Percentiles rank a stretch among this genome's conserved stretches.
Conservation (phyloP, 108 stramenopile species). For the Discostella stelligeroides region DNA sequence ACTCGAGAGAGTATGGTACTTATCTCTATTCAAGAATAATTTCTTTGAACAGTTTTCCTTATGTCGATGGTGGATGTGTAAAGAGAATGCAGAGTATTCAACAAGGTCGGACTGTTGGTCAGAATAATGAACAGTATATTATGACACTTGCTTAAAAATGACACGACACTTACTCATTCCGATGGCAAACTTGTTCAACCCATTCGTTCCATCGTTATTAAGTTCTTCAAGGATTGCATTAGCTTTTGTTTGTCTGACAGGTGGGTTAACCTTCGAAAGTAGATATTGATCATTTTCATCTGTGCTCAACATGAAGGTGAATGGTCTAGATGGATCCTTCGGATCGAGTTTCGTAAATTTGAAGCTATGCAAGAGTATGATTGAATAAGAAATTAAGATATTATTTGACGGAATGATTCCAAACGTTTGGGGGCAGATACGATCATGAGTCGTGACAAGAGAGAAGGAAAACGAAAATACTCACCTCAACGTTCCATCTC, state of each 20-base stretch:
- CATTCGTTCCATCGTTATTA: slow-evolving; percentile 32
- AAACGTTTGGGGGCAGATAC: too few species aligned
- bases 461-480: slow-evolving; percentile 17
- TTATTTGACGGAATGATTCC: not conserved
- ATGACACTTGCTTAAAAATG: too few species aligned
- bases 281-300: slow-evolving; percentile 7
- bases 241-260: slow-evolving; percentile 3
- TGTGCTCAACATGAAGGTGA: slow-evolving; percentile 19
- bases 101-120: not conserved
- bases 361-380: slow-evolving; percentile 13
- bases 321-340: slow-evolving; percentile 5
- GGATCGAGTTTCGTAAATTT: slow-evolving; percentile 27
- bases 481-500: slow-evolving; percentile 28
- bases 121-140: not conserved
- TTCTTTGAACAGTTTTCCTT: slow-evolving; percentile 15
- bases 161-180: slow-evolving; percentile 31
- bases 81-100: not conserved
- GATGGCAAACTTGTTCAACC: slow-evolving; percentile 20
- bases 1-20: too few species aligned
- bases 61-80: not conserved
- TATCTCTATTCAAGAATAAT: not conserved
- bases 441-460: not conserved
- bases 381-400: not conserved
- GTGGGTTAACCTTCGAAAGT: slow-evolving; percentile 15
- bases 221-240: slow-evolving; percentile 14